Evolutionary conservation across 2,329 filamentous ascomycete species (phyloP).

Genomic region (Diaporthe batatas): DNA sequence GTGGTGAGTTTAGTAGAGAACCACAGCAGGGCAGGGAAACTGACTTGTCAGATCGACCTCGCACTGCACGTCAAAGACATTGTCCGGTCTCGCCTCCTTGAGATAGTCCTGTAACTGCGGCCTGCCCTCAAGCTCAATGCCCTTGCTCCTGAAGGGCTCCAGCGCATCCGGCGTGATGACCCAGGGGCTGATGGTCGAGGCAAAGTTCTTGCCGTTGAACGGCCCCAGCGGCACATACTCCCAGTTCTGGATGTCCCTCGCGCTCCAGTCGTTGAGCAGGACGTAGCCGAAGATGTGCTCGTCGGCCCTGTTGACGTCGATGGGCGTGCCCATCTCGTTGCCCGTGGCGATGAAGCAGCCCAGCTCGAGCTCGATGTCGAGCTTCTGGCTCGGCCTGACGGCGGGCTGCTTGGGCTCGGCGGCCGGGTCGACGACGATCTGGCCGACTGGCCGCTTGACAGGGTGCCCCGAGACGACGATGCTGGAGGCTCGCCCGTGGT

Average conservation of each 20-base stretch:
- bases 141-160: constrained; percentile 63
- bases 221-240: constrained; percentile 87
- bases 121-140: constrained; percentile 50
- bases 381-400: constrained; percentile 72
- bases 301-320: constrained; percentile 71
- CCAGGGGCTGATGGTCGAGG: constrained; percentile 82
- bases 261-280: constrained; percentile 89
- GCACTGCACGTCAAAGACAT: constrained; percentile 77
- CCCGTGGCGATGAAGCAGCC: constrained; percentile 78
- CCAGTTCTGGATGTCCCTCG: constrained; percentile 85
- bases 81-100: constrained; percentile 69
- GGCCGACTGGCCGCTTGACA: constrained; percentile 80
- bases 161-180: constrained; percentile 82
- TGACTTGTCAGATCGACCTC: constrained; percentile 73
- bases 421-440: constrained; percentile 75
- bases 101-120: constrained; percentile 60
- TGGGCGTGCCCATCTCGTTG: constrained; percentile 74
- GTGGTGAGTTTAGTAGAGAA: neutral
- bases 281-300: constrained; percentile 84
- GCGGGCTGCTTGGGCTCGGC: constrained; percentile 72
- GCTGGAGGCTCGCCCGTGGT: constrained; percentile 83
- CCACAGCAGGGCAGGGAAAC: constrained; percentile 46
- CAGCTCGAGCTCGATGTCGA: constrained; percentile 86
- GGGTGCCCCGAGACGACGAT: constrained; percentile 81
- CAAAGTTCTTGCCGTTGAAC: constrained; percentile 89